A percentile compares a stretch with the other conserved stretches of the same genome.
phyloP scores from a whole-genome alignment of 805 yeast genomes.

The Debaryomyces castellii region DNA sequence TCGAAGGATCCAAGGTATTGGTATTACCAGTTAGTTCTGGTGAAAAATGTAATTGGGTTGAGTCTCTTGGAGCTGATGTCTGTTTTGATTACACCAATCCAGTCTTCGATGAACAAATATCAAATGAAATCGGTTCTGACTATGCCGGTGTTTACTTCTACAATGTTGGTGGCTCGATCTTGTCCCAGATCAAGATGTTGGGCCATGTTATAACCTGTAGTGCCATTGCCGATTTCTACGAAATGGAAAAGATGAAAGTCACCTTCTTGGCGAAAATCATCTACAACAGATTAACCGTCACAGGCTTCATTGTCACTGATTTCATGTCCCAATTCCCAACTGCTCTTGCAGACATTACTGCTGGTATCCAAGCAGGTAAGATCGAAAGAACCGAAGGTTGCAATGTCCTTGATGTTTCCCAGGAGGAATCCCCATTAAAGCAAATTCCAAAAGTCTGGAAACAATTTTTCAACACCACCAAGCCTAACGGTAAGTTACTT shows the following conservation, averaged over 20 bases:
- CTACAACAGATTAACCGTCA: constrained; percentile 48
- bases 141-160: constrained; percentile 57
- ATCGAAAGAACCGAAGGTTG: constrained; percentile 33
- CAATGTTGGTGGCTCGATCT: constrained; percentile 62
- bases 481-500: constrained; percentile 50
- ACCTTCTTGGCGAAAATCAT: constrained; percentile 44
- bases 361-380: constrained; percentile 40
- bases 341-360: constrained; percentile 33
- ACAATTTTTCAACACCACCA: constrained; percentile 43
- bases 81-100: constrained; percentile 48
- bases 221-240: constrained; percentile 58
- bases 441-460: constrained; percentile 50
- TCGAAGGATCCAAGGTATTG: constrained; percentile 58
- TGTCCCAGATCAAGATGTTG: constrained; percentile 35
- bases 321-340: constrained; percentile 33
- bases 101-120: constrained; percentile 22
- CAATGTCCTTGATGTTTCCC: constrained; percentile 41
- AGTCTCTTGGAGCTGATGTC: constrained; percentile 53
- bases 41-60: constrained; percentile 54
- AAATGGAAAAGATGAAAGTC: constrained; percentile 32
- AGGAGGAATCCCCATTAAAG: constrained; percentile 30
- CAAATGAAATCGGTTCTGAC: constrained; percentile 40
- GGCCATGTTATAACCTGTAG: constrained; percentile 63
- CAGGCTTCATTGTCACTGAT: constrained; percentile 48
- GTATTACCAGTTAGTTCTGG: constrained; percentile 66